Evolutionary conservation across 139 green algal genomes (phyloP).

Genomic region (Tetraselmis striata): DNA sequence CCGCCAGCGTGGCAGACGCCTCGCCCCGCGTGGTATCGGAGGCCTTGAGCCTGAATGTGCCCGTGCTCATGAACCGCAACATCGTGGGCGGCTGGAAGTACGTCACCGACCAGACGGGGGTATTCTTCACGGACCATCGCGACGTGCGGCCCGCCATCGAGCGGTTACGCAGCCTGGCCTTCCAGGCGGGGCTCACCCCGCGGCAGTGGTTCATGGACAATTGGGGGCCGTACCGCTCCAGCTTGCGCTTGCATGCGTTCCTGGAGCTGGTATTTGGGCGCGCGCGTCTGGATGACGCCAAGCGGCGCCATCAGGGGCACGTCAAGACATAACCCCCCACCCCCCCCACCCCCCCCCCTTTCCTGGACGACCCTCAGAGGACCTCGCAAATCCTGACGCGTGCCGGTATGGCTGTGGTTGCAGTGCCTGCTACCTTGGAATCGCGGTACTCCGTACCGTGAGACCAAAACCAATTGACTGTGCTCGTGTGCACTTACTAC

Average conservation of each 20-base stretch:
- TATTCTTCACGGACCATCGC: constrained; percentile 5
- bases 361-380: no score
- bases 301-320: background rate
- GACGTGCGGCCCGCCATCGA: constrained; percentile 5
- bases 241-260: background rate
- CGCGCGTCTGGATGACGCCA: background rate
- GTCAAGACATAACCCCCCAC: no score
- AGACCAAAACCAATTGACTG: no score
- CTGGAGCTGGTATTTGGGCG: background rate
- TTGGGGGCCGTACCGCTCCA: background rate
- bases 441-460: no score
- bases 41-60: constrained; percentile 14
- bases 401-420: no score
- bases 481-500: no score
- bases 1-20: constrained; percentile 27
- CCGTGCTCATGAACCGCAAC: constrained; percentile 22
- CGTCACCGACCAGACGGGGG: constrained; percentile 13
- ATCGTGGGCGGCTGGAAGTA: constrained; percentile 31
- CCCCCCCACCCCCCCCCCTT: no score
- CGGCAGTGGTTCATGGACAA: constrained; percentile 18
- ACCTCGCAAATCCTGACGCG: no score
- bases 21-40: constrained; percentile 23
- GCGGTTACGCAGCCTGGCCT: background rate
- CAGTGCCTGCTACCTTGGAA: no score
- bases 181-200: background rate